Conservation (phyloP, 306 rosid species). For the Castanea mollissima region DNA sequence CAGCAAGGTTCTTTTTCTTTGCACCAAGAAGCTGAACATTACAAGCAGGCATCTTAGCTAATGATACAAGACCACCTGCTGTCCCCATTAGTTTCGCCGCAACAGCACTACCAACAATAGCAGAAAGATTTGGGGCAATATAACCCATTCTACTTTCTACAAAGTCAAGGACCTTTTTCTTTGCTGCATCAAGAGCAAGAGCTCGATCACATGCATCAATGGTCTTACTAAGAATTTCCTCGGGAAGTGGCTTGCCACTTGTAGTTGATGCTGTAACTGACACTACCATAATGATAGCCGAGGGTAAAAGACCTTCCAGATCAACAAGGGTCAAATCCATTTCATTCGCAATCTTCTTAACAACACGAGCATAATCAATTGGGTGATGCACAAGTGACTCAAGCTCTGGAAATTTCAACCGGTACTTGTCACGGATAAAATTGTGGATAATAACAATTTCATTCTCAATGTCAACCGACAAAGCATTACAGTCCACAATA, state of each 20-base stretch:
- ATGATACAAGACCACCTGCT: constrained; percentile 76
- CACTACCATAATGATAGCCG: constrained; percentile 91
- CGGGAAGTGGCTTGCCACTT: constrained; percentile 94
- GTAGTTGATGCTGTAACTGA: constrained; percentile 98
- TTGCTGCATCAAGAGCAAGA: constrained; percentile 78
- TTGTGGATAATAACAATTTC: constrained; percentile 87
- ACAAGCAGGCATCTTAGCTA: constrained; percentile 98
- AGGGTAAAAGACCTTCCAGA: constrained; percentile 92
- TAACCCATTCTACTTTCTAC: constrained; percentile 98
- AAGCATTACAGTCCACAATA: constrained; percentile 85
- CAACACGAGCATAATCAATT: constrained; percentile 94
- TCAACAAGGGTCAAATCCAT: constrained; percentile 91
- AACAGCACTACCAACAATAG: constrained; percentile 89
- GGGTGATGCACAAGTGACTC: constrained; percentile 95
- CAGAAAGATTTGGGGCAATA: constrained; percentile 93
- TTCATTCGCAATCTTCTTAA: constrained; percentile 94
- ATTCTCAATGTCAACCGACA: constrained; percentile 95
- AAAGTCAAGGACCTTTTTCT: constrained; percentile 89
- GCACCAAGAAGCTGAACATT: constrained; percentile 99
- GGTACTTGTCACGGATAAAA: constrained; percentile 92
- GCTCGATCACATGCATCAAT: constrained; percentile 95
- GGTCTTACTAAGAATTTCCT: constrained; percentile 76
- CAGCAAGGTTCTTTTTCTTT: constrained; percentile 88
- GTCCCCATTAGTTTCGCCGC: constrained; percentile 98
- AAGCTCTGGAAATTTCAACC: constrained; percentile 90